A percentile compares a stretch with the other conserved stretches of the same genome.
These are phyloP conservation scores for Sugiyamaella neomexicana DNA, from an alignment of 1,139 yeast genomes.

Conservation along the genomic window DNA sequence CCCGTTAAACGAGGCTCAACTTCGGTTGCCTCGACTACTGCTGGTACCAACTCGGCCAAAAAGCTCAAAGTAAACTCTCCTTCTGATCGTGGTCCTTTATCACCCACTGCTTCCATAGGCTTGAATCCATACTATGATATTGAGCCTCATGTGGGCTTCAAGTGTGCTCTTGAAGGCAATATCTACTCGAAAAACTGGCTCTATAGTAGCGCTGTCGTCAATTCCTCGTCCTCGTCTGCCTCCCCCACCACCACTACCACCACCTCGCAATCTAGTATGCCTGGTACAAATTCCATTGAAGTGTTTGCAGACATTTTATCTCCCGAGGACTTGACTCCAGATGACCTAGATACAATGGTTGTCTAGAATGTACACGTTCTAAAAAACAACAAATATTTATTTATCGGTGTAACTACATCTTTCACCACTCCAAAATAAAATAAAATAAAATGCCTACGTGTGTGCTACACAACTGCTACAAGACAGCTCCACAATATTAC, in stretches of 20 bases:
- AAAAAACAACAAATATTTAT: conserved; percentile 1
- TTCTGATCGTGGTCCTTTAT: conserved; percentile 7
- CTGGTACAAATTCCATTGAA: background rate
- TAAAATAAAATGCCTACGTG: no score
- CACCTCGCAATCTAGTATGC: background rate
- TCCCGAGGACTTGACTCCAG: conserved; percentile 29
- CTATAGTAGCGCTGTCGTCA: conserved; percentile 20
- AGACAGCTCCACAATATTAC: no score
- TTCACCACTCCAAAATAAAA: background rate
- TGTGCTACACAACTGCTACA: no score
- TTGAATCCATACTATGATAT: conserved; percentile 32
- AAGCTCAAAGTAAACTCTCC: conserved; percentile 9
- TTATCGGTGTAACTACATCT: background rate
- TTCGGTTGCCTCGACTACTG: conserved; percentile 15
- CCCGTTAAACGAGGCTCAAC: conserved; percentile 23
- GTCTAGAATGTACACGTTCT: conserved; percentile 5
- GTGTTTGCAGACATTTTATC: conserved; percentile 22
- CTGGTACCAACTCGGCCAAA: conserved; percentile 2
- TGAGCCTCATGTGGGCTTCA: conserved; percentile 18
- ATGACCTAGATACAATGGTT: conserved; percentile 29
- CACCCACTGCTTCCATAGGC: conserved; percentile 4
- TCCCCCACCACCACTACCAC: background rate
- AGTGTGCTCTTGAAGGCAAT: conserved; percentile 20
- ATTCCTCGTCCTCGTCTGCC: no score
- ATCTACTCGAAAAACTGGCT: conserved; percentile 24